Base-by-base conservation (phyloP, 2,329 filamentous ascomycete species). In the Hymenoscyphus albidus region DNA sequence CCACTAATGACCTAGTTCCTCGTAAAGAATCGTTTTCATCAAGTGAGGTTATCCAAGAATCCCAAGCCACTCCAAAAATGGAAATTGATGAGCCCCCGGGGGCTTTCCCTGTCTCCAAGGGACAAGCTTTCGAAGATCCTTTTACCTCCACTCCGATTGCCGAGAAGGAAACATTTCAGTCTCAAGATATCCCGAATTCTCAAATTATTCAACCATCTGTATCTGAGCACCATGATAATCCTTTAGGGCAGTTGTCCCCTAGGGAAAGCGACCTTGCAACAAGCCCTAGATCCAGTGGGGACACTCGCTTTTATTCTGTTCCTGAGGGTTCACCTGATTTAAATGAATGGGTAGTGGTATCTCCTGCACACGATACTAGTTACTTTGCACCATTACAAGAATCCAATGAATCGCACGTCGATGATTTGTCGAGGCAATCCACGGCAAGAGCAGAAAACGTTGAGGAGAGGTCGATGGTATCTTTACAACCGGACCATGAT, bases 111-210 rank as follows among this genome's bases (percentile, higher is more conserved):
- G 76, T 77, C 39, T 72, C 74, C 61, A 77, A 78, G 68, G 68
- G 71, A 44, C 76, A 75, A 14, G 74, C 74, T 55, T 54, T 22
- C 13, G 76, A 74, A 74, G 73, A 78, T 68, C 74, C 75, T 6
- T 75, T 71, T 54, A 73, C 74, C 59, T 73, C 72, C 9, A 73
- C 76, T 56, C 75, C 76, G n/a, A 72, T 79, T 54, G 71, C 75
- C 56, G 76, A 80, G 67, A 77, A 79, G 68, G 72, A 74, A 18
- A 72, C 69, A 35, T 76, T 73, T 58, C 74, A 77, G 22, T 71
- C 71, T 38, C 73, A 67, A 6, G 64, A 68, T 3, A 62, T 48
- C 18, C 59, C 69, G 27, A 58, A 10, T 13, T 5, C 51, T 54
- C 32, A 57, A 31, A 14, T 40, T 22, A 35, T 32, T 16, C 27